Percentiles rank a stretch among this genome's conserved stretches.
These are phyloP conservation scores for Alternaria sp. DNA, from an alignment of 2,329 filamentous ascomycete genomes.

Conservation along the genomic window DNA sequence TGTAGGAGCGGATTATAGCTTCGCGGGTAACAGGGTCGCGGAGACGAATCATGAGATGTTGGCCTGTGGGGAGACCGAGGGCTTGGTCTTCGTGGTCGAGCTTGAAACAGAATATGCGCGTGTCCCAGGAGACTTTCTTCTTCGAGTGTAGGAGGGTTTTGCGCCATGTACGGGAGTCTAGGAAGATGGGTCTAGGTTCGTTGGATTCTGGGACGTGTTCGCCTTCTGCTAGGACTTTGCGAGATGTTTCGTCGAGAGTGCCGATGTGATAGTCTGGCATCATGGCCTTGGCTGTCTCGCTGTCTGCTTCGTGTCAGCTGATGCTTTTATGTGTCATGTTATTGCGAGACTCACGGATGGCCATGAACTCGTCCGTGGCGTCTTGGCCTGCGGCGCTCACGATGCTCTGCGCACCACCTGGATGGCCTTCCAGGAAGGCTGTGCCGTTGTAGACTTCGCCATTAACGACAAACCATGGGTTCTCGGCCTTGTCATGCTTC, in stretches of 20 bases:
- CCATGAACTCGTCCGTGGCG: constrained; percentile 86
- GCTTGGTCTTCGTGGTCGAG: constrained; percentile 75
- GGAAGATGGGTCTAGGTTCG: constrained; percentile 67
- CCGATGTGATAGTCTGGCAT: constrained; percentile 88
- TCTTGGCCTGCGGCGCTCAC: constrained; percentile 82
- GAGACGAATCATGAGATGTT: constrained; percentile 86
- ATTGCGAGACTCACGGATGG: constrained; percentile 75
- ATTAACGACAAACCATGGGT: constrained; percentile 88
- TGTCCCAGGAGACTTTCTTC: constrained; percentile 76
- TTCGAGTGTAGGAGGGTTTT: constrained; percentile 75
- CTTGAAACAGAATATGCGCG: constrained; percentile 80
- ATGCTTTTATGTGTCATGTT: background rate
- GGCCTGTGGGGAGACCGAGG: constrained; percentile 81
- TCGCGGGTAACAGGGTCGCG: constrained; percentile 75
- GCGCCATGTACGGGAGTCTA: constrained; percentile 76
- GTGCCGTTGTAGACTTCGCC: constrained; percentile 91
- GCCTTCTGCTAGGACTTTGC: constrained; percentile 61
- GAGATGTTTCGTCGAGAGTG: constrained; percentile 70
- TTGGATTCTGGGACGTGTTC: constrained; percentile 55
- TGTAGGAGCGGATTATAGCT: constrained; percentile 84
- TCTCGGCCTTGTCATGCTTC: constrained; percentile 68
- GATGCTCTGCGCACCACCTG: constrained; percentile 86
- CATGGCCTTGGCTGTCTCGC: constrained; percentile 90
- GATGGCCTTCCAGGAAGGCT: constrained; percentile 79
- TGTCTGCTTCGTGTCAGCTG: constrained; percentile 66